Conservation (phyloP, 129 eudicot species). For the Arctium lappa region DNA sequence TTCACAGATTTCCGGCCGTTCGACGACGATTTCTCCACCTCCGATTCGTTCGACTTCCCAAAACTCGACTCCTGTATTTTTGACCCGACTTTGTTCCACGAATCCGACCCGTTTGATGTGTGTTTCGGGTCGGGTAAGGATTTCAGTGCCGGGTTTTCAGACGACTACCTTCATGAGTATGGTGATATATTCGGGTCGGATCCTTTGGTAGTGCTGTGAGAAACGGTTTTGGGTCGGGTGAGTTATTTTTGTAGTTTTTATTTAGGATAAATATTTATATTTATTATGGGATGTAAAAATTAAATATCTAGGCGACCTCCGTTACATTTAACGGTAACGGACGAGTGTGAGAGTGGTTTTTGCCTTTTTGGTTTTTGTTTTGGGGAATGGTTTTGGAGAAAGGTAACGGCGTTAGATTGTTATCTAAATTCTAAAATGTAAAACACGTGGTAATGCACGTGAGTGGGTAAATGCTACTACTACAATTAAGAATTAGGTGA, state of each 20-base stretch:
- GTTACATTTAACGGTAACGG: constrained; percentile 24
- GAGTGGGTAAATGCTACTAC: constrained; percentile 17
- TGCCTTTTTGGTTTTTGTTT: no score
- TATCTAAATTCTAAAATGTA: background rate
- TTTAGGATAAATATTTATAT: background rate
- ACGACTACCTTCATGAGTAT: constrained; percentile 54
- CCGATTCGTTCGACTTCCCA: constrained; percentile 38
- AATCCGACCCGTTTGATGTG: constrained; percentile 8
- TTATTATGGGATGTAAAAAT: background rate
- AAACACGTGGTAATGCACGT: constrained; percentile 29
- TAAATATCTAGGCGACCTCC: constrained; percentile 2
- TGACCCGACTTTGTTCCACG: constrained; percentile 27
- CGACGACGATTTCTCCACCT: constrained; percentile 25
- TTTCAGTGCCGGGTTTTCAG: constrained; percentile 24
- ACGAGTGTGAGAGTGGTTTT: constrained; percentile 4
- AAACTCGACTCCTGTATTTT: constrained; percentile 39
- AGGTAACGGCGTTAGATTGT: constrained; percentile 7
- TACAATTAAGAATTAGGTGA: constrained; percentile 5
- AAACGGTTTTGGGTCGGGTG: background rate
- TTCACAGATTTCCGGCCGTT: constrained; percentile 33
- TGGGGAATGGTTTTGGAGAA: background rate
- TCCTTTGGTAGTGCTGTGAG: constrained; percentile 45
- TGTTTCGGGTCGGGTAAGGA: constrained; percentile 26
- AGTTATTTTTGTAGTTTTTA: background rate
- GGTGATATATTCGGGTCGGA: constrained; percentile 81